Evolutionary conservation across 176 grass and related monocot species (phyloP), one percentile per base, ranked within the genome.

Genomic region (Hordeum marinum): DNA sequence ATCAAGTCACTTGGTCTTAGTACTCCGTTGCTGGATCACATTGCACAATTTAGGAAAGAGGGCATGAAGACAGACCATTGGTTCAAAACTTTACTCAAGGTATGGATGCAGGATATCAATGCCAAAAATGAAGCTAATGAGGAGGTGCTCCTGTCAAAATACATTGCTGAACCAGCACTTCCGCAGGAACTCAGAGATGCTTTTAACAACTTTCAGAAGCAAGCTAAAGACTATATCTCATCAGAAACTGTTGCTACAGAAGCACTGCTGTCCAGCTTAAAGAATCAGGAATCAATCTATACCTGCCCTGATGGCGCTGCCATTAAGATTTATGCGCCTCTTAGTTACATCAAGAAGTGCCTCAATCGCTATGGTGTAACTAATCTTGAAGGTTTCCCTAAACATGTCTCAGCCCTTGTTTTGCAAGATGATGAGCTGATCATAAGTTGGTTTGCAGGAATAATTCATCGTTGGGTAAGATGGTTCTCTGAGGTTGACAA

Each of bases 11-110:
- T 98, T 50, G 81, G 85, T 45, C 88, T 98, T 73, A 95, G 92
- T 78, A 95, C 93, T 42, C 96, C 91, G 37, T 89, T 94, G 82
- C 50, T 98, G 78, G 96, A 98, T 86, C 85, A 98, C 48, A 82
- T 98, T 66, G 85, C 93, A 57, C 87, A 95, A 78, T 95, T 88
- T 71, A 92, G 91, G 37, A 98, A 98, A 90, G 93, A 94, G n/a
- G 91, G 93, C 21, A 98, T 98, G 96, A 87, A 92, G 89, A 95
- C 96, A 67, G 96, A 98, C 63, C 93, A 98, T 86, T 98, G 96
- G 93, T 95, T 90, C 85, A 98, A 98, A 85, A 90, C 91, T 48
- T 82, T 95, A 21, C 87, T 98, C 10, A 98, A 95, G 81, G 85
- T 95, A 63, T 98, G 96, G 96, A 89, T 98, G 90, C 85, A 98